Evolutionary conservation across 805 yeast species (phyloP), one percentile per base, ranked within the genome.

Genomic region (Yamadazyma laniorum): DNA sequence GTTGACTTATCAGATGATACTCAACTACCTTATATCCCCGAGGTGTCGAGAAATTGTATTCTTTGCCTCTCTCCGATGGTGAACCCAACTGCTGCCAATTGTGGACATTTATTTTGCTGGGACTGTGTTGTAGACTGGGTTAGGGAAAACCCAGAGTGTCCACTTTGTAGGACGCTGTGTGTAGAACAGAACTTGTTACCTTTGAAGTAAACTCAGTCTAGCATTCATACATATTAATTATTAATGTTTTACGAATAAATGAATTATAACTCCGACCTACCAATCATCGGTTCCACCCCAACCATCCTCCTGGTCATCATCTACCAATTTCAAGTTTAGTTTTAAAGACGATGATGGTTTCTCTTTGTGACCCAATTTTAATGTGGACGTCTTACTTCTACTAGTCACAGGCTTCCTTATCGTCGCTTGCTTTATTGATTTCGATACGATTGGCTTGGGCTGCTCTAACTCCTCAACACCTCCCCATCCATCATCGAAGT

Each of bases 91-190:
- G 77, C 86, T 43, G 88, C 95, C 0, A 76, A 81, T 4, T 91
- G 99, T 61, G 99, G 98, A 0, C 99, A 91, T 58, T 41, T 87
- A 12, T 91, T 86, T 58, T 91, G 99, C 61, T 91, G 98, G 97
- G 70, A 68, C 5, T 91, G 98, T 57, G 79, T 89, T 4, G 71
- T 80, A 5, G 95, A 85, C 50, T 91, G 98, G 98, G 78, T 89
- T 42, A 70, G 87, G 45, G 96, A 89, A 48, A 73, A 75, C 36
- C 82, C 88, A 0, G 96, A 89, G 53, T 91, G 99, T 56, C 98
- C 99, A 0, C 65, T 93, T 18, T 93, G 98, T 55, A 63, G 98
- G 37, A 93, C 83, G 47, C 71, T 66, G 17, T 74, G 87, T 35
- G 63, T 70, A 19, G 82, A 75, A 49, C 82, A 80, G 56, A 76